These are phyloP conservation scores for Elsinoe arachidis DNA, from an alignment of 2,329 filamentous ascomycete genomes.

Conservation along the genomic window DNA sequence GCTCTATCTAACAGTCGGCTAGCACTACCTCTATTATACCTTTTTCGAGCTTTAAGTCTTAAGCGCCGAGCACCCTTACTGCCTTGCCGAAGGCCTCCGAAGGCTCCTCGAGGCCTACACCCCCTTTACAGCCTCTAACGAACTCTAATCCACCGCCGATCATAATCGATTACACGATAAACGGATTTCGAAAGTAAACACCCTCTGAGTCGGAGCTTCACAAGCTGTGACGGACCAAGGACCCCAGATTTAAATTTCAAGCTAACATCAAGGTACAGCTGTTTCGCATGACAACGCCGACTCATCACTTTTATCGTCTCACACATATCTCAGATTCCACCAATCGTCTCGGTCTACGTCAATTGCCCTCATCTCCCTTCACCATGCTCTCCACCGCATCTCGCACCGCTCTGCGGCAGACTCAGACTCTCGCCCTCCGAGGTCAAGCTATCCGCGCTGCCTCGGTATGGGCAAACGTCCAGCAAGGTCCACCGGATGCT, in stretches of 20 bases:
- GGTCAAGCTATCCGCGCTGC: constrained; percentile 47
- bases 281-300: neutral
- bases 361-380: neutral
- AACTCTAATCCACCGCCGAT: no score
- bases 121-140: no score
- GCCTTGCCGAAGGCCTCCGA: no score
- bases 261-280: neutral
- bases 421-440: constrained; percentile 16
- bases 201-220: neutral
- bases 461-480: constrained; percentile 84
- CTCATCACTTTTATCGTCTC: neutral
- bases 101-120: no score
- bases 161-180: no score
- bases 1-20: no score
- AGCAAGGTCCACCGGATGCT: constrained; percentile 84
- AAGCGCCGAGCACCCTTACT: no score
- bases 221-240: neutral
- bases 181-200: no score
- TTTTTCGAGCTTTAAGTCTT: no score
- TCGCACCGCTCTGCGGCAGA: constrained; percentile 16
- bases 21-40: no score
- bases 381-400: constrained; percentile 30
- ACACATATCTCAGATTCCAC: neutral
- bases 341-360: neutral
- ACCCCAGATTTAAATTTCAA: neutral